phyloP scores from a whole-genome alignment of 352 stramenopile genomes.

The Phytophthora rubi region DNA sequence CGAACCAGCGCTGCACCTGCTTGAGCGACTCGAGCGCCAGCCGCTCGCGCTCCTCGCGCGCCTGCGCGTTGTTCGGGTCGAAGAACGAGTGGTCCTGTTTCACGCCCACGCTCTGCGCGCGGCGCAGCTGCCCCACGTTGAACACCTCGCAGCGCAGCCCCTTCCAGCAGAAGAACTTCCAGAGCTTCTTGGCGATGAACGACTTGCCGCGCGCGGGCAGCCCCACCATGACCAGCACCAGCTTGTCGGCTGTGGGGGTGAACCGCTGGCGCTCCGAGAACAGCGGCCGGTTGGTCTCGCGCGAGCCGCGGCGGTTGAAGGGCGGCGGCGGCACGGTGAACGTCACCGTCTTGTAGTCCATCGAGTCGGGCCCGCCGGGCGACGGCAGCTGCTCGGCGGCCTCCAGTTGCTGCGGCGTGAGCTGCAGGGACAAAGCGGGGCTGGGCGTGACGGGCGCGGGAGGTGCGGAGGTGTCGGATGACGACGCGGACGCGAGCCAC shows the following conservation, averaged over 20 bases:
- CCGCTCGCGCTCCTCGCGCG: conserved; percentile 71
- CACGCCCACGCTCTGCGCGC: conserved; percentile 69
- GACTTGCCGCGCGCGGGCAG: conserved; percentile 95
- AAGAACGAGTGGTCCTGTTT: conserved; percentile 92
- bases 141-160: conserved; percentile 89
- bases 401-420: no score
- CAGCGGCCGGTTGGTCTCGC: conserved; percentile 42
- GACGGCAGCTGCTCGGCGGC: conserved; percentile 19
- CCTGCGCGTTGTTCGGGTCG: conserved; percentile 88
- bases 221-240: conserved; percentile 96
- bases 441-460: background rate
- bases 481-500: background rate
- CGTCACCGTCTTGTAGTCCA: conserved; percentile 52
- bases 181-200: conserved; percentile 94
- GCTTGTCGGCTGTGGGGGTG: conserved; percentile 90
- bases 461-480: background rate
- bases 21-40: conserved; percentile 83
- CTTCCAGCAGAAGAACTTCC: conserved; percentile 85
- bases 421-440: no score
- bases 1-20: conserved; percentile 73
- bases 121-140: conserved; percentile 95
- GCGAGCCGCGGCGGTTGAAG: conserved; percentile 33
- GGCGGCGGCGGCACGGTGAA: conserved; percentile 32
- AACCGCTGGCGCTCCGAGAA: conserved; percentile 81
- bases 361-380: conserved; percentile 42